Base-by-base conservation (phyloP, 1,139 yeast genomes). In the Magnusiomyces sp. region DNA sequence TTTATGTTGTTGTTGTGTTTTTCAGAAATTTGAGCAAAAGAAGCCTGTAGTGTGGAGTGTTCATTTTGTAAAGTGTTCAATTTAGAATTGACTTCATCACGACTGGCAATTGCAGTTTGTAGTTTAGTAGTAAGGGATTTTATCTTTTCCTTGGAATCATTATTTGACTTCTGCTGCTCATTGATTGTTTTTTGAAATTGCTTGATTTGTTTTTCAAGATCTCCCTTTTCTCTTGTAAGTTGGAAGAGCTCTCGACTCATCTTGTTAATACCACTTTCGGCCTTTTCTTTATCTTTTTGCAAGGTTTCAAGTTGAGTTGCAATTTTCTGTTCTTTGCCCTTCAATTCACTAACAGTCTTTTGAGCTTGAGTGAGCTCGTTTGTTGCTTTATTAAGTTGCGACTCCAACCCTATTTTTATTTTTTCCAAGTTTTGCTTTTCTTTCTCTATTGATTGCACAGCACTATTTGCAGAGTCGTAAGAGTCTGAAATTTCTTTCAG, bases 261-360 rank as follows among this genome's bases (percentile, higher is more conserved):
- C 58, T 88, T 88, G 62, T 88, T 90, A 51, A 90, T 83, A 5
- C 95, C 97, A 54, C 80, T 82, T 59, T 90, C 97, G 1, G 92
- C 86, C 55, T 79, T 83, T 29, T 74, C 73, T 59, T 83, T 85
- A 9, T 77, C 79, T 34, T 67, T 66, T 16, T 71, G 72, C 0
- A 73, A 55, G 2, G 60, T 53, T 6, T 66, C 65, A 17, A 80
- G 59, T 42, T 73, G 74, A 0, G 66, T 65, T 13, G 65, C 61
- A 2, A 79, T 59, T 16, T 68, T 66, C 2, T 62, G 57, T 37
- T 72, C 69, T 32, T 71, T 68, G 2, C 48, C 48, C 40, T 59
- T 58, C 29, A 62, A 54, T n/a, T 66, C 66, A 7, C 57, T 59
- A 5, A 57, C 50, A n/a, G 61, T 43, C 17, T 50, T 48, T 14